Evolutionary conservation across 148 eudicot genomes (phyloP).

Genomic region (Vaccinium darrowii): DNA sequence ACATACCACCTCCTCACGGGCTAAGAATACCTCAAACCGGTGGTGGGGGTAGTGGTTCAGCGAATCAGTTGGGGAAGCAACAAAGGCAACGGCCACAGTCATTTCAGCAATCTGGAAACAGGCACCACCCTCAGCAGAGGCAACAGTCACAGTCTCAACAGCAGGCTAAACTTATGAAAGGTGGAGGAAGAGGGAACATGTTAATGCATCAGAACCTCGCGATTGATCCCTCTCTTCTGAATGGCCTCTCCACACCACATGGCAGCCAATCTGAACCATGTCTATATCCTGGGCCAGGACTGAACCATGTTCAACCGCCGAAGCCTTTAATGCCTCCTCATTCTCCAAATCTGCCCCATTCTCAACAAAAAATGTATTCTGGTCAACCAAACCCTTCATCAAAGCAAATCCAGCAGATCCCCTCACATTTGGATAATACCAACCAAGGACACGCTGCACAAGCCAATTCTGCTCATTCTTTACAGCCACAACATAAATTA

Average conservation of each 20-base stretch:
- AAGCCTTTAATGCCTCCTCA: constrained; percentile 33
- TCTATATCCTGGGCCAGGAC: constrained; percentile 38
- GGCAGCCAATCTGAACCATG: constrained; percentile 50
- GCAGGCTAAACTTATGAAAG: constrained; percentile 60
- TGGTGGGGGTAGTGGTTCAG: constrained; percentile 29
- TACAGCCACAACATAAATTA: constrained; percentile 41
- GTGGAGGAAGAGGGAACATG: constrained; percentile 62
- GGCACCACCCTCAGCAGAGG: constrained; percentile 79
- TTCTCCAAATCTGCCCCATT: constrained; percentile 18
- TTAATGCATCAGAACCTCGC: constrained; percentile 49
- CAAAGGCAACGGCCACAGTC: constrained; percentile 38
- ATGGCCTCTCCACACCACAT: constrained; percentile 51
- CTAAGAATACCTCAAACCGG: constrained; percentile 48
- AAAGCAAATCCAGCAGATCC: constrained; percentile 50
- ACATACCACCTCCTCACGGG: constrained; percentile 49
- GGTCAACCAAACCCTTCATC: constrained; percentile 36
- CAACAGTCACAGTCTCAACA: constrained; percentile 49
- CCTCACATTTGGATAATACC: constrained; percentile 50
- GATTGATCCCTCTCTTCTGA: constrained; percentile 47
- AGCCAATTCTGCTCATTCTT: constrained; percentile 30
- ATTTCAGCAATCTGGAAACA: constrained; percentile 50
- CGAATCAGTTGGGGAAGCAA: constrained; percentile 64
- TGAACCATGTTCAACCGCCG: constrained; percentile 38
- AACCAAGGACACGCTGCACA: constrained; percentile 40
- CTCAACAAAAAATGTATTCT: constrained; percentile 52